Evolutionary conservation across 2,329 filamentous ascomycete genomes (phyloP).

Genomic region (Pseudogymnoascus sp.): DNA sequence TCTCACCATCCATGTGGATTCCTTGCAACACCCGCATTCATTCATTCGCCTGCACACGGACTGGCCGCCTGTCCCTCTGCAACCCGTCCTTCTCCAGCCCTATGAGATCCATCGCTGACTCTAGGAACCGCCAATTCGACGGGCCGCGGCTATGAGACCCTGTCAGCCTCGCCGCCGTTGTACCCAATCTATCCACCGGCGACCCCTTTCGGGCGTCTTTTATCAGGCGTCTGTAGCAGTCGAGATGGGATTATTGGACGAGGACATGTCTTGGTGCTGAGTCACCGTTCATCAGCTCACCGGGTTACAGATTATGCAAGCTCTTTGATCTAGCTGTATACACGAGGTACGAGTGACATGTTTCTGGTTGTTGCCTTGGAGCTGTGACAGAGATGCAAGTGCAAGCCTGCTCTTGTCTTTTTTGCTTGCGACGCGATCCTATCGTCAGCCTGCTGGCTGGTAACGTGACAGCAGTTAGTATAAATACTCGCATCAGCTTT

Average conservation of each 20-base stretch:
- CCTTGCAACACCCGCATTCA: neutral
- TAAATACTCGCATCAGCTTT: neutral
- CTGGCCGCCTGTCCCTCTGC: neutral
- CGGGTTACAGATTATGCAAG: neutral
- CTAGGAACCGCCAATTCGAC: neutral
- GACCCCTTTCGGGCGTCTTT: neutral
- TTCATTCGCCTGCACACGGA: neutral
- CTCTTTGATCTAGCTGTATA: neutral
- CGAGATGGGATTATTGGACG: neutral
- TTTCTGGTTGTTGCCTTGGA: neutral
- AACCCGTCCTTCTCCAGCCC: neutral
- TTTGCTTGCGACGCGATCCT: neutral
- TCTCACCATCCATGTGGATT: neutral
- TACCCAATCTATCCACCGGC: neutral
- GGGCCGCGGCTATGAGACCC: neutral
- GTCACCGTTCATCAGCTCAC: neutral
- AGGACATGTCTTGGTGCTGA: neutral
- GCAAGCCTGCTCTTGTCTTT: neutral
- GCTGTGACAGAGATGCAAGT: neutral
- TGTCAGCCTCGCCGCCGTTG: neutral
- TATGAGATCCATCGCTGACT: neutral
- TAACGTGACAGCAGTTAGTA: neutral
- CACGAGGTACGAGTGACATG: neutral
- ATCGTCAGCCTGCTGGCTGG: neutral
- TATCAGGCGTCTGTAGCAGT: neutral